phyloP scores from a whole-genome alignment of 306 rosid species.

The Dalbergia cochinchinensis region DNA sequence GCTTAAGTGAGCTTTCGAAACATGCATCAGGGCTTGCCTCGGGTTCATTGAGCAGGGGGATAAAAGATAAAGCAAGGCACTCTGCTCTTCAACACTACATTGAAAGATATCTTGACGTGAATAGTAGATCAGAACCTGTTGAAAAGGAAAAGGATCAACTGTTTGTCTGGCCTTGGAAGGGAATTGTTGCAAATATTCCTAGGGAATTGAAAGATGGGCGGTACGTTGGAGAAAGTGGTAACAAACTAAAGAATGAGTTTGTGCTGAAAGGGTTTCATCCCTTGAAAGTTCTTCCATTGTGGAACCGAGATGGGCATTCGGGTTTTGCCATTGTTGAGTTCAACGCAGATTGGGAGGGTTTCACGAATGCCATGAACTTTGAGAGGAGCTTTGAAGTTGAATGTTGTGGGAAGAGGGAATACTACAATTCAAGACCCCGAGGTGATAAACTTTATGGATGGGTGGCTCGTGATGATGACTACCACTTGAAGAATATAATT shows the following conservation, averaged over 20 bases:
- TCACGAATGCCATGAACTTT: conserved; percentile 67
- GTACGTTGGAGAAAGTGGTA: conserved; percentile 71
- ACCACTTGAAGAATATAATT: conserved; percentile 4
- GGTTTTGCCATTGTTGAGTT: conserved; percentile 78
- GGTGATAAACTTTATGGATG: conserved; percentile 72
- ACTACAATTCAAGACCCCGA: not conserved
- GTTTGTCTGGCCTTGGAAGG: conserved; percentile 81
- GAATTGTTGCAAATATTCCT: conserved; percentile 68
- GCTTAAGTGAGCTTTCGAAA: conserved; percentile 54
- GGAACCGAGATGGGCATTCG: conserved; percentile 74
- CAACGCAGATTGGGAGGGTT: conserved; percentile 73
- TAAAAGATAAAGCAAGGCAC: conserved; percentile 65
- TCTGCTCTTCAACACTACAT: conserved; percentile 63
- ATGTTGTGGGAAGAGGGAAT: conserved; percentile 67
- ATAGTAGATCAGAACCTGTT: conserved; percentile 7
- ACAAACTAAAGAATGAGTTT: conserved; percentile 68
- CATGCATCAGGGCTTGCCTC: conserved; percentile 59
- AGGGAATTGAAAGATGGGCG: conserved; percentile 59
- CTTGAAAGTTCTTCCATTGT: conserved; percentile 66
- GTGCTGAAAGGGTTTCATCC: conserved; percentile 72
- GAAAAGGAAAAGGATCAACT: conserved; percentile 35
- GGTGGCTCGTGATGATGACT: conserved; percentile 61
- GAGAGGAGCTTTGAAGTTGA: conserved; percentile 66
- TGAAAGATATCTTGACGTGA: conserved; percentile 47
- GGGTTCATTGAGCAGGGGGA: conserved; percentile 31